Conservation (phyloP, 1,284 basidiomycete species). For the Rhodotorula sp. region DNA sequence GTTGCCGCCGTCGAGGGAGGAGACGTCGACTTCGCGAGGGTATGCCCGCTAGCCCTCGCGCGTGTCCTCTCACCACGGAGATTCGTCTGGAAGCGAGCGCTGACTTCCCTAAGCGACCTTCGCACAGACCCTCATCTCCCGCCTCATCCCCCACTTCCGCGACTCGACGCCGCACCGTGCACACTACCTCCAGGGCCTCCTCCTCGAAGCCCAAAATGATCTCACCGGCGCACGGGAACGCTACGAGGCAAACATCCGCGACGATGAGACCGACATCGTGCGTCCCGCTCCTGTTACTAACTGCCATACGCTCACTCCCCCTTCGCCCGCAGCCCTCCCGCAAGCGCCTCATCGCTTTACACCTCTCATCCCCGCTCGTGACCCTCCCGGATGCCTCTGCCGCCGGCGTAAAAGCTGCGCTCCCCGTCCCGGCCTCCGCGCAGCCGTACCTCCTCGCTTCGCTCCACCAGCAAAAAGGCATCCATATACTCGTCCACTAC, state of each 20-base stretch:
- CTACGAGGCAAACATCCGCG: conserved; percentile 68
- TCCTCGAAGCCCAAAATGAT: conserved; percentile 71
- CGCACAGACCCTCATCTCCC: conserved; percentile 64
- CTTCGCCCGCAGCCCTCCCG: conserved; percentile 61
- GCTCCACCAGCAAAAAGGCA: conserved; percentile 55
- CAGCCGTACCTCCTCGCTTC: conserved; percentile 46
- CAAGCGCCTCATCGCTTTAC: conserved; percentile 37
- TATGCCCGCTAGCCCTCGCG: conserved; percentile 55
- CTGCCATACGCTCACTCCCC: conserved; percentile 58
- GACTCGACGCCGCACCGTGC: conserved; percentile 69
- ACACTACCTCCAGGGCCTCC: conserved; percentile 77
- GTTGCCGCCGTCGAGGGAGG: conserved; percentile 84
- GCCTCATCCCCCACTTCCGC: conserved; percentile 67
- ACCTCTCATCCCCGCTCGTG: conserved; percentile 18
- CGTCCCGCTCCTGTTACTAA: conserved; percentile 48
- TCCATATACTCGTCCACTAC: conserved; percentile 73
- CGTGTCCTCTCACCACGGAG: too few species aligned
- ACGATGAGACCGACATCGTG: conserved; percentile 76
- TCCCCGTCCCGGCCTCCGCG: conserved; percentile 25
- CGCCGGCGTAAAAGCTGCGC: not conserved
- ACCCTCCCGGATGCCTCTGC: not conserved
- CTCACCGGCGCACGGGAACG: conserved; percentile 60
- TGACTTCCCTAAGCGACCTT: not conserved
- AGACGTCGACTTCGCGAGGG: conserved; percentile 75
- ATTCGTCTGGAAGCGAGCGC: not conserved